phyloP scores from a whole-genome alignment of 2,329 filamentous ascomycete species.

The Monilinia fructigena region DNA sequence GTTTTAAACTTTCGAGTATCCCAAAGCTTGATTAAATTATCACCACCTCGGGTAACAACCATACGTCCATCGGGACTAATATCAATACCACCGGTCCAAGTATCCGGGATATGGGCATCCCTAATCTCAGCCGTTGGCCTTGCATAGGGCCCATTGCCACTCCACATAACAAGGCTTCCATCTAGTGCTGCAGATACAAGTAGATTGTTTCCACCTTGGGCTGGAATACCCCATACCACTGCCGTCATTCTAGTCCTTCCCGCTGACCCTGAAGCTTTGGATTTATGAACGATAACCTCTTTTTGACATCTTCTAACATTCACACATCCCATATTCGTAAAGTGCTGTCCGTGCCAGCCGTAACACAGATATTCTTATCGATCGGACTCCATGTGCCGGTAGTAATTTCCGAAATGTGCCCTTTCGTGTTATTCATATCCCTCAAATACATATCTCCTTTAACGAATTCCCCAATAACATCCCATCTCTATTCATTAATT shows the following conservation, averaged over 20 bases:
- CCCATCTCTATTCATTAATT: conserved; percentile 88
- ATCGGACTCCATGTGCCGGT: conserved; percentile 88
- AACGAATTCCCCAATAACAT: conserved; percentile 80
- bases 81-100: conserved; percentile 90
- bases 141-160: conserved; percentile 80
- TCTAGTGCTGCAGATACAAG: conserved; percentile 83
- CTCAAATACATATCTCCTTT: conserved; percentile 98
- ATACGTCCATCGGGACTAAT: conserved; percentile 88
- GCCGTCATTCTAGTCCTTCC: conserved; percentile 93
- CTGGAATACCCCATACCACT: conserved; percentile 77
- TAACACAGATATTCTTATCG: conserved; percentile 80
- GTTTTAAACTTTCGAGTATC: conserved; percentile 94
- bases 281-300: conserved; percentile 95
- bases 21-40: conserved; percentile 93
- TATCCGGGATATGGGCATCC: conserved; percentile 76
- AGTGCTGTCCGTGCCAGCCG: conserved; percentile 92
- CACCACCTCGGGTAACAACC: conserved; percentile 85
- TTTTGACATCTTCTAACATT: conserved; percentile 88
- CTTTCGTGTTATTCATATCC: conserved; percentile 97
- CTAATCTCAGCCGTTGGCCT: conserved; percentile 79
- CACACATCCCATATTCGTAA: conserved; percentile 93
- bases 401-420: conserved; percentile 89
- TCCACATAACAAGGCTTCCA: conserved; percentile 88
- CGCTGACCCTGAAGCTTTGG: conserved; percentile 79
- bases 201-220: conserved; percentile 74